Evolutionary conservation across 371 early-diverging fungal species (phyloP).

Genomic region (Batkoa obscura): DNA sequence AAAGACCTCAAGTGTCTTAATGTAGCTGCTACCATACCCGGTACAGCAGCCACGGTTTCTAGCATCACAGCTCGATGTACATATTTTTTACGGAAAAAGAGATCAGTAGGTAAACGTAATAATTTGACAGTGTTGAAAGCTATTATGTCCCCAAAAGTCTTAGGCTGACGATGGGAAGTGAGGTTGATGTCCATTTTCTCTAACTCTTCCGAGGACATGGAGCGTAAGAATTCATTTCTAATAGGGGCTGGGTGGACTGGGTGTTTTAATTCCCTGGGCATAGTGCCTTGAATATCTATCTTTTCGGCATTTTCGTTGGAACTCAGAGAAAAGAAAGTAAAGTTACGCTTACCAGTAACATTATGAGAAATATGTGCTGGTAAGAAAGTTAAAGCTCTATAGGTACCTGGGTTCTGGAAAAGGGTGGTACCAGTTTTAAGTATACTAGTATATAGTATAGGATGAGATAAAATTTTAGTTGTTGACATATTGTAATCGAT

Average conservation of each 20-base stretch:
- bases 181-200: constrained; percentile 40
- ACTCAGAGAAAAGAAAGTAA: too few species aligned
- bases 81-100: constrained; percentile 59
- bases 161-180: constrained; percentile 38
- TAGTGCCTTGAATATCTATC: neutral
- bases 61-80: constrained; percentile 61
- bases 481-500: too few species aligned
- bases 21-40: constrained; percentile 83
- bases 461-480: too few species aligned
- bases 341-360: too few species aligned
- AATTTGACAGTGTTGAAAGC: constrained; percentile 46
- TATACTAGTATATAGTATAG: too few species aligned
- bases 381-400: too few species aligned
- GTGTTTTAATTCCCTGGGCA: neutral
- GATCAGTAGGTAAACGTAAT: constrained; percentile 48
- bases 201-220: constrained; percentile 29
- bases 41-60: constrained; percentile 25
- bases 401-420: too few species aligned
- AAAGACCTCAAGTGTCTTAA: constrained; percentile 68
- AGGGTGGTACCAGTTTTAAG: too few species aligned
- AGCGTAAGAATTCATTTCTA: constrained; percentile 37
- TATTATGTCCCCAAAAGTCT: constrained; percentile 31
- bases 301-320: neutral
- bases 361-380: too few species aligned
- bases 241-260: constrained; percentile 35